phyloP scores from a whole-genome alignment of 495 filamentous ascomycete species.

The Penicillium fimorum region DNA sequence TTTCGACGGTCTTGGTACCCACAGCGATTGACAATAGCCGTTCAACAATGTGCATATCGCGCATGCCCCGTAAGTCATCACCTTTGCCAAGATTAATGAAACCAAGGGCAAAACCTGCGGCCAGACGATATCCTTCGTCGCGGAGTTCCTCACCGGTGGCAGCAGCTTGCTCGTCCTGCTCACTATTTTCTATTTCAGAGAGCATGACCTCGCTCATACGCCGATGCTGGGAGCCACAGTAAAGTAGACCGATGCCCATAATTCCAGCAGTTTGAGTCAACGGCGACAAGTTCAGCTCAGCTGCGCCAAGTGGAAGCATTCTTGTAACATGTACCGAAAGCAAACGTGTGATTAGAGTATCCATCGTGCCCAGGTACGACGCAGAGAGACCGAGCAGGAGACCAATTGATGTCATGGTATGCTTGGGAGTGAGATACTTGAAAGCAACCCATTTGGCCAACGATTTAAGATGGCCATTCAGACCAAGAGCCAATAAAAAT shows the following conservation, averaged over 20 bases:
- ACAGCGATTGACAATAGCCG: slow-evolving; percentile 81
- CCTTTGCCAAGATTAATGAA: slow-evolving; percentile 94
- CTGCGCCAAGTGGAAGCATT: slow-evolving; percentile 86
- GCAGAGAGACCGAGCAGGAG: slow-evolving; percentile 88
- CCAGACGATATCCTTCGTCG: slow-evolving; percentile 91
- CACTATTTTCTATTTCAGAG: slow-evolving; percentile 88
- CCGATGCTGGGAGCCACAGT: slow-evolving; percentile 92
- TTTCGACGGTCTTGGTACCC: slow-evolving; percentile 78
- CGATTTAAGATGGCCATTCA: slow-evolving; percentile 90
- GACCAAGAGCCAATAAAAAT: slow-evolving; percentile 85
- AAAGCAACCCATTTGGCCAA: slow-evolving; percentile 98
- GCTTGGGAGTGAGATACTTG: slow-evolving; percentile 97
- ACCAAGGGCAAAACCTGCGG: slow-evolving; percentile 90
- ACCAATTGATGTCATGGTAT: slow-evolving; percentile 98
- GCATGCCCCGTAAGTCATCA: slow-evolving; percentile 79
- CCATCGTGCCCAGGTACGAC: slow-evolving; percentile 94
- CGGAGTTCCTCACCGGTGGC: slow-evolving; percentile 64
- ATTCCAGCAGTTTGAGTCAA: slow-evolving; percentile 95
- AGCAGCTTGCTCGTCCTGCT: slow-evolving; percentile 66
- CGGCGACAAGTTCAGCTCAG: slow-evolving; percentile 88
- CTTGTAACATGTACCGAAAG: slow-evolving; percentile 96
- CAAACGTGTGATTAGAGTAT: slow-evolving; percentile 87
- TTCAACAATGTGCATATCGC: slow-evolving; percentile 92
- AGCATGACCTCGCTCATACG: slow-evolving; percentile 99
- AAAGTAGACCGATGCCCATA: slow-evolving; percentile 95